Evolutionary conservation across 2,329 filamentous ascomycete genomes (phyloP), one percentile per base, ranked within the genome.

Genomic region (Hirsutella thompsonii): DNA sequence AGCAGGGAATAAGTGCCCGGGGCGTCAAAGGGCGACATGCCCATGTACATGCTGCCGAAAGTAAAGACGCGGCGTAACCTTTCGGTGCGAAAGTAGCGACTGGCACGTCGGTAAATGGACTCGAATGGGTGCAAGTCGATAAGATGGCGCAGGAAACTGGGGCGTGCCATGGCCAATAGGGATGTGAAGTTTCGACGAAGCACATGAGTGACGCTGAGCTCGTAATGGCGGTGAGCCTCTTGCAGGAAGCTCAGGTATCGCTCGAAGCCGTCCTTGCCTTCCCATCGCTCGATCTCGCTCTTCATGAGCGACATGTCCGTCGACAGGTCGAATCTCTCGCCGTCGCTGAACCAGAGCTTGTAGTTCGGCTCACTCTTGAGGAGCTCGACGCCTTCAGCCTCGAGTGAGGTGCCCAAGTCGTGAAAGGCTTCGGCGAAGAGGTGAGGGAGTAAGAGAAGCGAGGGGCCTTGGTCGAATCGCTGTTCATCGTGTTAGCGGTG

Each of bases 1-100:
- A 87, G 62, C 44, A 87, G 57, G 38, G 72, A 79, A 59, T 87
- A 87, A 2, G 82, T 86, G 3, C 77, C 81, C 0, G 82, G 83
- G 0, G 83, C 81, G 53, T 84, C 79, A 53, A 82, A 87, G 0
- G 83, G 83, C 41, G 70, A 79, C 82, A 87, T 87, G 0, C 83
- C 83, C 77, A 87, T 82, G 53, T 88, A 87, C 82, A 87, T 88
- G 50, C 79, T 85, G 19, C 76, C 81, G 58, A 87, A 87, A 0
- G 82, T 86, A 48, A 87, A 87, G 0, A 82, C 81, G 20, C 81
- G 63, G 45, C 82, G 66, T 51, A 87, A 53, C 23, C 19, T 29
- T 10, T 38, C 37, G 4, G 37, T 30, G 43, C 81, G 65, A 56
- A 87, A 87, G 52, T 86, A 86, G 45, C 69, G 70, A 20, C 72